Evolutionary conservation across 2,329 filamentous ascomycete genomes (phyloP), one percentile per base, ranked within the genome.

Genomic region (Diaporthe citri): DNA sequence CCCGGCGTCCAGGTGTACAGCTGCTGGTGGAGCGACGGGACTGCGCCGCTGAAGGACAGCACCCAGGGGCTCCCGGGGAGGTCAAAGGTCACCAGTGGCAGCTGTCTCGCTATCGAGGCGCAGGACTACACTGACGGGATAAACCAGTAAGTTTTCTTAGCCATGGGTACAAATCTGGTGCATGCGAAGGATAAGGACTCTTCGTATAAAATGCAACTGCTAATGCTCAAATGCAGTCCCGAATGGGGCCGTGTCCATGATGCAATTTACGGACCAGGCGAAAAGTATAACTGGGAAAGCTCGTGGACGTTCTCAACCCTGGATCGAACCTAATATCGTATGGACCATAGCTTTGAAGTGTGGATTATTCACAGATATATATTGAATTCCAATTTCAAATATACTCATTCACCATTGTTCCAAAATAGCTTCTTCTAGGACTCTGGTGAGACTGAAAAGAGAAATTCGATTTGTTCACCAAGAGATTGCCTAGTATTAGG

Each of bases 41-140:
- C 82, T 83, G 84, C 88, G 3, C 81, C 87, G 0, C 79, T 93
- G 73, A 93, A 93, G 84, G 25, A 36, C 17, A 87, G 85, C 59
- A 91, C 89, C 1, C 91, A 93, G 83, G 90, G 90, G 20, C 48
- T 69, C 0, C 64, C 64, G n/a, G 64, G 64, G 4, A 55, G 64
- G 46, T 69, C 64, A 12, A 69, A 39, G 5, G 64, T 69, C 48
- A 85, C 89, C 55, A 80, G 78, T 31, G 93, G 92, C 79, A 93
- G 92, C 28, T 95, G 93, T 80, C 82, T 95, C 9, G 94, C 94
- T 43, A 90, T 95, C 80, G 94, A 95, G 84, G 91, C 93, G 3
- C 91, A 95, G 82, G 93, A 94, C 80, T 95, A 91, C 87, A 93
- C 94, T 75, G 93, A 95, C 81, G 93, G 90, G 3, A 94, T 95